A percentile compares a stretch with the other conserved stretches of the same genome.
Evolutionary conservation across 495 filamentous ascomycete species (phyloP).

Genomic region (Aspergillus heteromorphus): DNA sequence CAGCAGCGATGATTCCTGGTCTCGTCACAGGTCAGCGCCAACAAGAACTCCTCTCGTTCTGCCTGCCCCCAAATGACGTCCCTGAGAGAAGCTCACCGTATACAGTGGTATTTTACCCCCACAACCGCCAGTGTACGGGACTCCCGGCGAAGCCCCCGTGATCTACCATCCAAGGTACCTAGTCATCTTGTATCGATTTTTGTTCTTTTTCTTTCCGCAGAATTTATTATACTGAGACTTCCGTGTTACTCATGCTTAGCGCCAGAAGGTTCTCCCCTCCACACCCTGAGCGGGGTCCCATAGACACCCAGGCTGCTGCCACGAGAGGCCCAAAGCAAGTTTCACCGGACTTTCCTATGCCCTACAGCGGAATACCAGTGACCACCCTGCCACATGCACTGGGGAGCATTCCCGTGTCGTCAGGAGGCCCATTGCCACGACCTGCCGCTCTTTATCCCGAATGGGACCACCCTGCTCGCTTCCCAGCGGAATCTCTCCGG

Average conservation of each 20-base stretch:
- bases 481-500: conserved; percentile 29
- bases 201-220: conserved; percentile 2
- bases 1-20: conserved; percentile 33
- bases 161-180: conserved; percentile 44
- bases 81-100: conserved; percentile 26
- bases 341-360: conserved; percentile 26
- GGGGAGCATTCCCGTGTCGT: conserved; percentile 36
- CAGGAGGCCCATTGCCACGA: conserved; percentile 27
- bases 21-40: conserved; percentile 41
- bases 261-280: conserved; percentile 29
- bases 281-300: conserved; percentile 25
- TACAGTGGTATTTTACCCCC: conserved; percentile 30
- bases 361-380: conserved; percentile 27
- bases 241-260: conserved; percentile 23
- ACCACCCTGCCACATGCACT: conserved; percentile 18
- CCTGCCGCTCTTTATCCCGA: conserved; percentile 30
- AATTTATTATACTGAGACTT: conserved; percentile 10
- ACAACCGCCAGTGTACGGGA: conserved; percentile 28
- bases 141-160: conserved; percentile 28
- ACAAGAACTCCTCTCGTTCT: conserved; percentile 8
- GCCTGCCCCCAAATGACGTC: neutral
- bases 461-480: conserved; percentile 30
- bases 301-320: conserved; percentile 23
- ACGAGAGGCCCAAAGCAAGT: conserved; percentile 16
- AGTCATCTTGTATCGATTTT: conserved; percentile 12